Evolutionary conservation across 208 protist species (phyloP).

Genomic region (Acanthamoeba sp.): DNA sequence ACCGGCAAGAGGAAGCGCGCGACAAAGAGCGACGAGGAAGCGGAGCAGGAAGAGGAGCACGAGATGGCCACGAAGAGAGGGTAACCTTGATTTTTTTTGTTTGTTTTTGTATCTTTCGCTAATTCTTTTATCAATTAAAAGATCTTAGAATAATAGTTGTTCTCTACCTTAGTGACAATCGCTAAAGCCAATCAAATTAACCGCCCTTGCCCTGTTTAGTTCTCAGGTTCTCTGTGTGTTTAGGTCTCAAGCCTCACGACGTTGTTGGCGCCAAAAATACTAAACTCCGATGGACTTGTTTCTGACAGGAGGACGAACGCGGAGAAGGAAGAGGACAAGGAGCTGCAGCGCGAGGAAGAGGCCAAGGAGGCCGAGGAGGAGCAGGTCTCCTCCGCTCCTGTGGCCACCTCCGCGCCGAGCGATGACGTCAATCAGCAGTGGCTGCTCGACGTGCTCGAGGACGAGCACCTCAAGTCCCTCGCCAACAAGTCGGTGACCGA

Average conservation of each 20-base stretch:
- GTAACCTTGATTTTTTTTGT: not conserved
- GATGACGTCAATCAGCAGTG: not conserved
- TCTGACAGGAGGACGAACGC: not conserved
- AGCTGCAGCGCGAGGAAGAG: conserved; percentile 25
- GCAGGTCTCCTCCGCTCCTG: too few relatives aligned
- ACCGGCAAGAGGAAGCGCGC: conserved; percentile 32
- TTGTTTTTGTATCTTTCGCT: not conserved
- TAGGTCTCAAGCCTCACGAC: too few relatives aligned
- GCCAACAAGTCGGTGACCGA: not conserved
- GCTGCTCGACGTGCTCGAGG: conserved; percentile 59
- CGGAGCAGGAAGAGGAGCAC: not conserved
- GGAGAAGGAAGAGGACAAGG: not conserved
- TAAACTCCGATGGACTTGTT: too few relatives aligned
- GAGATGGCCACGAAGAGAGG: not conserved
- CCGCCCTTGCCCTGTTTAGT: too few relatives aligned
- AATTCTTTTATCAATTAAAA: too few relatives aligned
- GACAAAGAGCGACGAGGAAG: not conserved
- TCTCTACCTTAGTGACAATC: too few relatives aligned
- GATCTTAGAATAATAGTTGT: too few relatives aligned
- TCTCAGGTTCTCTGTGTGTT: too few relatives aligned
- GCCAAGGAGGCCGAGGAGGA: conserved; percentile 60
- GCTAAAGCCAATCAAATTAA: too few relatives aligned
- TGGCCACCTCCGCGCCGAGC: not conserved
- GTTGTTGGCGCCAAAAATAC: not conserved
- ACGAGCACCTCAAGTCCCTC: conserved; percentile 45